Evolutionary conservation across 2,329 filamentous ascomycete species (phyloP).

Genomic region (Diaporthe australafricana): DNA sequence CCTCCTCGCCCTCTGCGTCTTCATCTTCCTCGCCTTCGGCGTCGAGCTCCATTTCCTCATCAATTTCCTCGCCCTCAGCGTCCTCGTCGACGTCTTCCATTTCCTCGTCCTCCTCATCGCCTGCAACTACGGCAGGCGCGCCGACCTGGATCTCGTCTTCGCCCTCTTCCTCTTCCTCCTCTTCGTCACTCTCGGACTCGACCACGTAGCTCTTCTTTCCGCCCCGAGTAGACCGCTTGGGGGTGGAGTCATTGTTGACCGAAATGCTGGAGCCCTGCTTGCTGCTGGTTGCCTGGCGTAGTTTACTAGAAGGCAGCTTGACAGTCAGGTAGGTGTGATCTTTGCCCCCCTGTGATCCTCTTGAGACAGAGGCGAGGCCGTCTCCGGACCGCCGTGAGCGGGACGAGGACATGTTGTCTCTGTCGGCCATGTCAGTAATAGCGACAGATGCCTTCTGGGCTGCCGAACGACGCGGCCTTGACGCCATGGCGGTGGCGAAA

Average conservation of each 20-base stretch:
- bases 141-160: slow-evolving; percentile 47
- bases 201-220: slow-evolving; percentile 71
- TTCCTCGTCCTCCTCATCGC: slow-evolving; percentile 54
- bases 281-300: slow-evolving; percentile 61
- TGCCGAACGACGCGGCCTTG: slow-evolving; percentile 60
- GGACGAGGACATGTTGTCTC: slow-evolving; percentile 63
- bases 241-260: slow-evolving; percentile 55
- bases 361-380: slow-evolving; percentile 53
- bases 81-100: slow-evolving; percentile 56
- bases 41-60: slow-evolving; percentile 58
- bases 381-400: slow-evolving; percentile 62
- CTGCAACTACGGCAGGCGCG: slow-evolving; percentile 31
- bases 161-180: slow-evolving; percentile 42
- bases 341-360: slow-evolving; percentile 55
- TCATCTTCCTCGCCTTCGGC: slow-evolving; percentile 57
- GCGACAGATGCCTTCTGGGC: slow-evolving; percentile 58
- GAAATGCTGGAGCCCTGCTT: slow-evolving; percentile 47
- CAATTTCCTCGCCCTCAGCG: slow-evolving; percentile 48
- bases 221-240: slow-evolving; percentile 63
- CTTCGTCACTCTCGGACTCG: slow-evolving; percentile 55
- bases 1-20: slow-evolving; percentile 63
- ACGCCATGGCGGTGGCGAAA: slow-evolving; percentile 51
- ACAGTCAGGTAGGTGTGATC: slow-evolving; percentile 64
- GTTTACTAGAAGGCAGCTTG: slow-evolving; percentile 63
- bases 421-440: slow-evolving; percentile 64